Percentiles rank a stretch among this genome's conserved stretches.
Evolutionary conservation across 805 yeast species (phyloP).

Genomic region (Ogataea polymorpha): DNA sequence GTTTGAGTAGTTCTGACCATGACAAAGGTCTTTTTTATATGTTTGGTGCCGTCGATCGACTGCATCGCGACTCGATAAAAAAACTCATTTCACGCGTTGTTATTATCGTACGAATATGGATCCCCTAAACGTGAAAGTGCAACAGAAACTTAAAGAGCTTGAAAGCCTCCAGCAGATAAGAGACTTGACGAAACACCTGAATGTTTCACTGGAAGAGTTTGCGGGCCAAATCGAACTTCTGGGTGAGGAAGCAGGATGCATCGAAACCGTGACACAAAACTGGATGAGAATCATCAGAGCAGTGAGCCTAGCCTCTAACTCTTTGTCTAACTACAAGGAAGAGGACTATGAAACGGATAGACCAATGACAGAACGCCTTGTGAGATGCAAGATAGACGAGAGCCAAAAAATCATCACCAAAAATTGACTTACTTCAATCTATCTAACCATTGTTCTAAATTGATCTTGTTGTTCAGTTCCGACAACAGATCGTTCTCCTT

Average conservation of each 20-base stretch:
- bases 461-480: slow-evolving; percentile 17
- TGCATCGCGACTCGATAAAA: not conserved
- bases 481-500: slow-evolving; percentile 16
- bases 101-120: slow-evolving; percentile 8
- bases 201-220: slow-evolving; percentile 45
- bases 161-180: slow-evolving; percentile 46
- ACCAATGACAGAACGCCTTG: slow-evolving; percentile 65
- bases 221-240: slow-evolving; percentile 47
- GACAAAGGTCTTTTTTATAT: too few relatives aligned
- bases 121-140: slow-evolving; percentile 24
- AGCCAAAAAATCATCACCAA: slow-evolving; percentile 28
- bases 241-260: slow-evolving; percentile 58
- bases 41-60: not conserved
- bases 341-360: slow-evolving; percentile 41
- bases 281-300: slow-evolving; percentile 65
- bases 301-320: slow-evolving; percentile 56
- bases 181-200: slow-evolving; percentile 42
- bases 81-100: not conserved
- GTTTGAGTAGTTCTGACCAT: too few relatives aligned
- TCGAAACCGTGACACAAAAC: slow-evolving; percentile 54
- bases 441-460: slow-evolving; percentile 29
- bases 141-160: slow-evolving; percentile 51
- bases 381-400: slow-evolving; percentile 52
- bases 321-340: slow-evolving; percentile 43
- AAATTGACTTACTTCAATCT: slow-evolving; percentile 12